Evolutionary conservation across 345 rosid species (phyloP).

Genomic region (Draba incana): DNA sequence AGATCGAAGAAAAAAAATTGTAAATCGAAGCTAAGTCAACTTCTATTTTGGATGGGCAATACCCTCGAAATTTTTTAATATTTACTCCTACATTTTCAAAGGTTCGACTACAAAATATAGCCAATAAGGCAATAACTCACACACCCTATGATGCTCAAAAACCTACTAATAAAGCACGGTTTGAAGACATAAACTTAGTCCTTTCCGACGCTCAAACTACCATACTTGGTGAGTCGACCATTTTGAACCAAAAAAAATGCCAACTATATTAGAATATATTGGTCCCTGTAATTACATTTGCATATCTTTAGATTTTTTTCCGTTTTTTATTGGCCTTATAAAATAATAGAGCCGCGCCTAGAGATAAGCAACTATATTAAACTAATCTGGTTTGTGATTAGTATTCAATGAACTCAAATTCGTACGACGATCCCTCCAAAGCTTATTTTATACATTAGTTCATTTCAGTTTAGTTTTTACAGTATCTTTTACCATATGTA

Average conservation of each 20-base stretch:
- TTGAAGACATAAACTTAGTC: no score
- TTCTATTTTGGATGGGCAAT: not conserved
- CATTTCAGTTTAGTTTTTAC: not conserved
- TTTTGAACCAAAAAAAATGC: constrained; percentile 12
- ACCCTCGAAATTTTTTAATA: no score
- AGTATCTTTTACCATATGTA: no score
- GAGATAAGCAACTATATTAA: constrained; percentile 3
- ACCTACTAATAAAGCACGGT: no score
- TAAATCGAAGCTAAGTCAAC: not conserved
- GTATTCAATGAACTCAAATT: not conserved
- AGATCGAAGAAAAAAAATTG: not conserved
- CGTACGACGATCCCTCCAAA: not conserved
- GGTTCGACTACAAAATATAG: no score
- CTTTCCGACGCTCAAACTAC: no score
- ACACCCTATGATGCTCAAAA: no score
- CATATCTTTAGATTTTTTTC: constrained; percentile 22
- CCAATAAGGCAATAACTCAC: no score
- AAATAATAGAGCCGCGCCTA: constrained; percentile 25
- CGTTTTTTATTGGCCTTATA: constrained; percentile 1
- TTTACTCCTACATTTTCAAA: no score
- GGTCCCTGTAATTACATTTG: constrained; percentile 19
- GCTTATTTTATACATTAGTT: not conserved
- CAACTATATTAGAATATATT: constrained; percentile 24
- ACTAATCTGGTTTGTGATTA: not conserved
- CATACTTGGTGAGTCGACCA: not conserved